Percentiles rank a stretch among this genome's conserved stretches.
Conservation (phyloP, 2,329 filamentous ascomycete genomes). For the Verticillium alfalfae region DNA sequence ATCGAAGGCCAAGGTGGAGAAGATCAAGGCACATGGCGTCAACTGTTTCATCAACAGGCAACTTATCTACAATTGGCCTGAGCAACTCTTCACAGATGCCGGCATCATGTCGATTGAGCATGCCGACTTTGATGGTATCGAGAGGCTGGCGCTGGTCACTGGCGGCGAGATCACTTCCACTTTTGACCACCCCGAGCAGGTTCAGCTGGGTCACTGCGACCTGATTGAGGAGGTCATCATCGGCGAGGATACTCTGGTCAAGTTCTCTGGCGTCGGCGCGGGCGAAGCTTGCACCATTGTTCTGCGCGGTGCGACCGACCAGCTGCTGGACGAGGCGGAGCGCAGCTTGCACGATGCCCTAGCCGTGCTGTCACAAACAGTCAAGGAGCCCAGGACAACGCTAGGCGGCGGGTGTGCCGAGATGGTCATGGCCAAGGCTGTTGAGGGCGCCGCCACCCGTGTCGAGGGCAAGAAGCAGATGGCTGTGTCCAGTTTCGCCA, state of each 20-base stretch:
- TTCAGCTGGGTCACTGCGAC: conserved; percentile 93
- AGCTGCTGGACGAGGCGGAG: conserved; percentile 94
- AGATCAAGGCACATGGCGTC: conserved; percentile 97
- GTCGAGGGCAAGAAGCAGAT: conserved; percentile 96
- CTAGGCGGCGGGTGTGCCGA: conserved; percentile 94
- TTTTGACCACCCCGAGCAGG: conserved; percentile 95
- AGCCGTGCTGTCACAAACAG: conserved; percentile 92
- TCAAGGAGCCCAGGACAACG: conserved; percentile 89
- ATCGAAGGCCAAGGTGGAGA: conserved; percentile 99
- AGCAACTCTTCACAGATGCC: conserved; percentile 96
- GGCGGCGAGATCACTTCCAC: conserved; percentile 96
- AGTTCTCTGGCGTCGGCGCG: conserved; percentile 92
- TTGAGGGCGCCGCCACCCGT: conserved; percentile 87
- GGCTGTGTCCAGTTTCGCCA: conserved; percentile 84
- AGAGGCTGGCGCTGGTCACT: conserved; percentile 88
- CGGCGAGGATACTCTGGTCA: conserved; percentile 94
- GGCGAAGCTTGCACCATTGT: conserved; percentile 96
- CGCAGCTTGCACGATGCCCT: conserved; percentile 93
- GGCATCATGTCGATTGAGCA: conserved; percentile 99
- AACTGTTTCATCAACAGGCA: conserved; percentile 99
- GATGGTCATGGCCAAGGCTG: conserved; percentile 99
- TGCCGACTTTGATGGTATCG: conserved; percentile 97
- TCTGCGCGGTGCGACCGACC: conserved; percentile 90
- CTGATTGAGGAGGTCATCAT: conserved; percentile 97
- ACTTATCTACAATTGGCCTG: conserved; percentile 99